Percentiles rank a stretch among this genome's conserved stretches.
Evolutionary conservation across 2,329 filamentous ascomycete species (phyloP).

Genomic region (Venturia asperata): DNA sequence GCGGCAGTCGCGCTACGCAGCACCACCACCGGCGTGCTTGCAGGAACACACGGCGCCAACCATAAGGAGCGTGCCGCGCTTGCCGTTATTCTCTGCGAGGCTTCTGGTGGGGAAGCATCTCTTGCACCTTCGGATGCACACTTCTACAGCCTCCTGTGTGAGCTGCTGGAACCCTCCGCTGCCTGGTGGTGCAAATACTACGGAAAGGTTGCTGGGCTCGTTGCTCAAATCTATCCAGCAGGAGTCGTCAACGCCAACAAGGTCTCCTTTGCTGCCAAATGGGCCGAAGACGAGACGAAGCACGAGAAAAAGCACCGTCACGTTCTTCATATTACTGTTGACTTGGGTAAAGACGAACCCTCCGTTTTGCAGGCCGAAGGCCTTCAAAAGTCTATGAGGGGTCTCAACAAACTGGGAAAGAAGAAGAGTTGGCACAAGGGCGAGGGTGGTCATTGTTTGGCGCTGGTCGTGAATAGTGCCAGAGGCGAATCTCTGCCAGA

Average conservation of each 20-base stretch:
- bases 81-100: constrained; percentile 62
- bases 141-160: constrained; percentile 48
- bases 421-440: constrained; percentile 33
- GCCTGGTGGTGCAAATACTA: constrained; percentile 61
- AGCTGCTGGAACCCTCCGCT: constrained; percentile 47
- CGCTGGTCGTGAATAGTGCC: constrained; percentile 1
- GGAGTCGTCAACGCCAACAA: constrained; percentile 39
- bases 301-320: constrained; percentile 15
- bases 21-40: constrained; percentile 61
- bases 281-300: constrained; percentile 21
- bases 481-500: constrained; percentile 9
- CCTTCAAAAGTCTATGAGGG: constrained; percentile 27
- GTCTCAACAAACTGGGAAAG: constrained; percentile 34
- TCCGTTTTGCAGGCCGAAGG: constrained; percentile 24
- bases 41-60: constrained; percentile 62
- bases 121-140: constrained; percentile 51
- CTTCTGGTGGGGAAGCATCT: constrained; percentile 58
- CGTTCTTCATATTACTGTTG: constrained; percentile 11
- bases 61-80: constrained; percentile 66
- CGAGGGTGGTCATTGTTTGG: constrained; percentile 11
- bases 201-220: constrained; percentile 51
- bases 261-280: constrained; percentile 25
- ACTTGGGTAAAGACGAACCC: constrained; percentile 9
- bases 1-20: constrained; percentile 65
- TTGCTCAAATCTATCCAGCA: constrained; percentile 55